Evolutionary conservation across 179 eudicot species (phyloP), one percentile per base, ranked within the genome.

Genomic region (Silene coronaria): DNA sequence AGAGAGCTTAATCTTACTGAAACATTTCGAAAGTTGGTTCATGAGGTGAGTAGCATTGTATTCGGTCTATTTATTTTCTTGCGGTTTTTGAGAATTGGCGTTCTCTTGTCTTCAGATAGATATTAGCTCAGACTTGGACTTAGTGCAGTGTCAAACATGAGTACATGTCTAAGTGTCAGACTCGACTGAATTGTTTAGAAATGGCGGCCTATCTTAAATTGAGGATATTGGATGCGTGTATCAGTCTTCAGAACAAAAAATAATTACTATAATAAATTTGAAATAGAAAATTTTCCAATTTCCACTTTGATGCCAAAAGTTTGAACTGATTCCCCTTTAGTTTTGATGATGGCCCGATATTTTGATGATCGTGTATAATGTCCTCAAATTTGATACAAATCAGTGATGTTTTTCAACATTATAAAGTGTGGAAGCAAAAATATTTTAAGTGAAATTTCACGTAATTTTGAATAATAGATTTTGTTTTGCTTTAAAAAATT

Each of bases 1-100:
- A 89, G 96, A 82, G 82, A 84, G 79, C 89, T 79, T 77, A 79
- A 86, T 77, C 83, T 94, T 70, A 76, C 96, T 17, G 75, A 34
- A 81, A 86, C 76, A 16, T 94, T 89, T 80, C 79, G 71, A 83
- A 87, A 75, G 80, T 80, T 92, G 77, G 88, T 84, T 70, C 81
- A 81, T 74, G 80, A 85, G 95, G 98, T 93, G 79, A 91, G 92
- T 80, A 27, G 66, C 60, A 70, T 36, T 62, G 77, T 74, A 11
- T 68, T 75, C n/a, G 12, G 28, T 57, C 45, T n/a, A 30, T 77
- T 59, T 65, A 34, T 14, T 23, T 62, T 48, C 46, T 59, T 55
- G 17, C 26, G 28, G 26, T 46, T 62, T 24, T 61, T 60, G 19
- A 53, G 21, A 45, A 3, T 36, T 66, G 22, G 64, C 38, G 8